phyloP scores from a whole-genome alignment of 164 flowering plant species.

The Macadamia tetraphylla region DNA sequence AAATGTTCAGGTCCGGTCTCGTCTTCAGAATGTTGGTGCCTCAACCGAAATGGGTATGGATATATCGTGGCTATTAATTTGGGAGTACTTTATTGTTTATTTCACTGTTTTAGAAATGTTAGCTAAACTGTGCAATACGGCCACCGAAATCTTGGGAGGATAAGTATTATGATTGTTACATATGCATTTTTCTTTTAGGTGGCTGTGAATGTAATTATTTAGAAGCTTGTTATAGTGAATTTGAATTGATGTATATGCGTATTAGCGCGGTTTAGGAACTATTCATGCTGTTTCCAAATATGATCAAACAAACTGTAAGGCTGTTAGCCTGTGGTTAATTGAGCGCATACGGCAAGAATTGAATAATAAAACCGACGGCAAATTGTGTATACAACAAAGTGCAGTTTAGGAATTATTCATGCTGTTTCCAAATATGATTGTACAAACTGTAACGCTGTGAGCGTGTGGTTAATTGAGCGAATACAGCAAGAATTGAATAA shows the following conservation, averaged over 20 bases:
- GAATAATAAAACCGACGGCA: too few species aligned
- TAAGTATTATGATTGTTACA: not conserved
- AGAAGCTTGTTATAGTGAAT: too few species aligned
- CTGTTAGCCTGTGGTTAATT: too few species aligned
- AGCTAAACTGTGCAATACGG: not conserved
- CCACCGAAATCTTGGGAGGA: not conserved
- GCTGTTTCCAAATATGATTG: not conserved
- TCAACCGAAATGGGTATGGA: slow-evolving; percentile 24
- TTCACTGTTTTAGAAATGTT: not conserved
- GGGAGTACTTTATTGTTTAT: not conserved
- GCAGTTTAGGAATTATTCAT: too few species aligned
- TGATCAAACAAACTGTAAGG: not conserved
- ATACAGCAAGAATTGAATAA: too few species aligned
- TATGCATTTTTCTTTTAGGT: not conserved
- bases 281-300: not conserved
- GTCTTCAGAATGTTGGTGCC: slow-evolving; percentile 43
- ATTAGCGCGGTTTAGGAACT: too few species aligned
- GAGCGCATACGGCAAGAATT: too few species aligned
- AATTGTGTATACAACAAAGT: too few species aligned
- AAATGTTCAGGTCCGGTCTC: slow-evolving; percentile 28
- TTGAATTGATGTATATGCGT: too few species aligned
- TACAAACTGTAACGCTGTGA: too few species aligned
- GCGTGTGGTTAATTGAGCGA: too few species aligned
- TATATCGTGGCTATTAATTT: not conserved
- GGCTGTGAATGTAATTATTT: not conserved